These are phyloP conservation scores for Westerdykella ornata DNA, from an alignment of 2,329 filamentous ascomycete species.

Conservation along the genomic window DNA sequence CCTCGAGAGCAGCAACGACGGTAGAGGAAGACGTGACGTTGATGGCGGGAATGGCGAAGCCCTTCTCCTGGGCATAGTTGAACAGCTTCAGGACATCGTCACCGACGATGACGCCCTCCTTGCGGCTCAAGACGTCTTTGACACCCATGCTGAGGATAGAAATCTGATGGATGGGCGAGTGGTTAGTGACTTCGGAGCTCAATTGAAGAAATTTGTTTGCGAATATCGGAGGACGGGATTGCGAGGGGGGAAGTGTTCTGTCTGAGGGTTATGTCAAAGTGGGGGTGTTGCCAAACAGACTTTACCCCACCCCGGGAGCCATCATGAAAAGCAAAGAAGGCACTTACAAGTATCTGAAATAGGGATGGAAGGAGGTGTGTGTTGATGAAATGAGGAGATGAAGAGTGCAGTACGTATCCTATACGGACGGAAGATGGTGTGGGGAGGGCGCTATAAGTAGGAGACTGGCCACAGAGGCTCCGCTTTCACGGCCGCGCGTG, in stretches of 20 bases:
- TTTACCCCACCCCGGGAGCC: background rate
- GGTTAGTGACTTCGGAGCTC: background rate
- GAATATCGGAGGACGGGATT: background rate
- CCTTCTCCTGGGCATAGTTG: slow-evolving; percentile 79
- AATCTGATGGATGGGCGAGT: slow-evolving; percentile 3
- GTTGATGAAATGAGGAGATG: background rate
- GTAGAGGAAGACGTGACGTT: slow-evolving; percentile 94
- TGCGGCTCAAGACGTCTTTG: slow-evolving; percentile 47
- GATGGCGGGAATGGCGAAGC: slow-evolving; percentile 40
- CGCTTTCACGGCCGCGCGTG: slow-evolving; percentile 32
- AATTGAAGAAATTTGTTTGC: background rate
- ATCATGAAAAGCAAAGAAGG: background rate
- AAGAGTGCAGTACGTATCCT: background rate
- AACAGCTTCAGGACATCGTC: slow-evolving; percentile 68
- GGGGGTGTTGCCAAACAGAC: background rate
- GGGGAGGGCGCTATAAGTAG: slow-evolving; percentile 11
- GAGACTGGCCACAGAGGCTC: background rate
- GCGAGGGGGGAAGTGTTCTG: background rate
- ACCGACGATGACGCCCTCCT: slow-evolving; percentile 57
- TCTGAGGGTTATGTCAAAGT: background rate
- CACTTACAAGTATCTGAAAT: background rate
- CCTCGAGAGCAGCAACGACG: slow-evolving; percentile 81
- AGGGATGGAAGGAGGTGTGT: background rate
- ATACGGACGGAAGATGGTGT: slow-evolving; percentile 7
- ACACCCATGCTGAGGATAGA: slow-evolving; percentile 38